Conservation (phyloP, 1,284 basidiomycete species). For the Volvariella volvacea region DNA sequence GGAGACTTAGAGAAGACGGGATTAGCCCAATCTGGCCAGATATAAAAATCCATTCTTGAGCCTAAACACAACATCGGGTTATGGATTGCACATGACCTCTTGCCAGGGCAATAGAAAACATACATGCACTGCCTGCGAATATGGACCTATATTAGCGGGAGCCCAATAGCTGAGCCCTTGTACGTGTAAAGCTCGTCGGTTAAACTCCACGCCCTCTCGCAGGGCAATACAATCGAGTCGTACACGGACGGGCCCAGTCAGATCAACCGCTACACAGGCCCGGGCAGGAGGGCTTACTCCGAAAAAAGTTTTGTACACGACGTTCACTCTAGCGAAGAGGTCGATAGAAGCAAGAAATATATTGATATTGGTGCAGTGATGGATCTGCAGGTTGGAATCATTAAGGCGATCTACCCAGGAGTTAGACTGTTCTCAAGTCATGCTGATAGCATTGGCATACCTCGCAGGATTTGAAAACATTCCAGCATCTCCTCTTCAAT, state of each 20-base stretch:
- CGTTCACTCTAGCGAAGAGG: constrained; percentile 70
- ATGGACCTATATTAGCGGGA: constrained; percentile 97
- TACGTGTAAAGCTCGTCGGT: constrained; percentile 82
- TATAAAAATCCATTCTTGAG: constrained; percentile 70
- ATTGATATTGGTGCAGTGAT: constrained; percentile 74
- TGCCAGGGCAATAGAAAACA: constrained; percentile 19
- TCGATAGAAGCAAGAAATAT: constrained; percentile 82
- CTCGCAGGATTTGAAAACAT: constrained; percentile 54
- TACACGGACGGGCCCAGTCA: constrained; percentile 53
- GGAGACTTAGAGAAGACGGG: constrained; percentile 69
- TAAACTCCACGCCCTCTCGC: constrained; percentile 26
- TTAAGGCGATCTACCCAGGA: constrained; percentile 42
- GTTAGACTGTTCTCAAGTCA: not conserved
- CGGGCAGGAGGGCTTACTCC: constrained; percentile 89
- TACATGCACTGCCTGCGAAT: constrained; percentile 88
- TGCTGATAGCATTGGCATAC: constrained; percentile 36
- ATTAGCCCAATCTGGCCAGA: constrained; percentile 94
- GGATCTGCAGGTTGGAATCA: constrained; percentile 40
- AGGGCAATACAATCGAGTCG: constrained; percentile 77
- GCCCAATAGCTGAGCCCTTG: constrained; percentile 98
- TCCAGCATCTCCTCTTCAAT: constrained; percentile 56
- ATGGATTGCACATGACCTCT: not conserved
- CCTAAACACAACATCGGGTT: constrained; percentile 31
- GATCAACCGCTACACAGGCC: constrained; percentile 81
- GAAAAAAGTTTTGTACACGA: constrained; percentile 76